phyloP scores from a whole-genome alignment of 2,329 filamentous ascomycete species.

The Phaeomoniella chlamydospora region DNA sequence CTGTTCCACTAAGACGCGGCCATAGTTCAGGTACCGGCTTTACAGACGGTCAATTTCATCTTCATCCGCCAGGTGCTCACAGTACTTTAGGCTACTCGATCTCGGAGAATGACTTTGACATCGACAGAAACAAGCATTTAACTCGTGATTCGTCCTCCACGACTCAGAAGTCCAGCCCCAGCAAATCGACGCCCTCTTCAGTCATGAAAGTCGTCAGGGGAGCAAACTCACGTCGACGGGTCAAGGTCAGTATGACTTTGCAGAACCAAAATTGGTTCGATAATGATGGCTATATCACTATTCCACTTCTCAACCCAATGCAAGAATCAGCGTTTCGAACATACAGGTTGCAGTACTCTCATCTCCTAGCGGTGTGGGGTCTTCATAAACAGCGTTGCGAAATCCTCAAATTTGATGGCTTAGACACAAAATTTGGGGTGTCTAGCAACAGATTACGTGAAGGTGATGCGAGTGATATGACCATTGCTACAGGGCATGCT shows the following conservation, averaged over 20 bases:
- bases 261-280: slow-evolving; percentile 44
- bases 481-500: too few species aligned
- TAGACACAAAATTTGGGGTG: not conserved
- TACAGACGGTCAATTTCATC: not conserved
- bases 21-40: not conserved
- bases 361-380: slow-evolving; percentile 44
- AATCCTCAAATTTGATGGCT: slow-evolving; percentile 40
- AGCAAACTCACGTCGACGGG: slow-evolving; percentile 6
- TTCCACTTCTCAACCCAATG: slow-evolving; percentile 33
- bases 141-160: not conserved
- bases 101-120: not conserved
- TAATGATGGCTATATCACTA: slow-evolving; percentile 29
- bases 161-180: not conserved
- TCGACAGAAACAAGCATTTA: not conserved
- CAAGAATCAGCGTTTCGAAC: slow-evolving; percentile 32
- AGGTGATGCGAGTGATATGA: not conserved
- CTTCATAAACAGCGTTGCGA: slow-evolving; percentile 40
- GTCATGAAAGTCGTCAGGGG: not conserved
- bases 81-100: not conserved
- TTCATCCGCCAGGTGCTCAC: not conserved
- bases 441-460: too few species aligned
- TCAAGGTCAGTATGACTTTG: slow-evolving; percentile 31
- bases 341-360: slow-evolving; percentile 43
- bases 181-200: not conserved
- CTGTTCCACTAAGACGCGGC: not conserved